These are phyloP conservation scores for Pezicula radicicola DNA, from an alignment of 2,329 filamentous ascomycete species.

Conservation along the genomic window DNA sequence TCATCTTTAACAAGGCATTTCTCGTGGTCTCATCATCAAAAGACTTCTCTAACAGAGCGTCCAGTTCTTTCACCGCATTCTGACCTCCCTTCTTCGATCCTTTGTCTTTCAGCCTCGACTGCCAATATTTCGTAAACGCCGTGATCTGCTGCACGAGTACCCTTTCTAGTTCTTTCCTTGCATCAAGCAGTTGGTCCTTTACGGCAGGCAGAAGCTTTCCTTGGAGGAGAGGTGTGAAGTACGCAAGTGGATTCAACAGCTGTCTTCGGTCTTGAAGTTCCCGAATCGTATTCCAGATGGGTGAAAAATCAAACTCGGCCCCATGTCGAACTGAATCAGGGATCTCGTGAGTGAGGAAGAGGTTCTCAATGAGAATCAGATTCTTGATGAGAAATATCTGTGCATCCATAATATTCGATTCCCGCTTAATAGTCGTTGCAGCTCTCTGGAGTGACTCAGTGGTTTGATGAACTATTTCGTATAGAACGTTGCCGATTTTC, in stretches of 20 bases:
- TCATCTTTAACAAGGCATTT: slow-evolving; percentile 29
- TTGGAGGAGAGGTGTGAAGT: slow-evolving; percentile 39
- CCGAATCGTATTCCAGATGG: slow-evolving; percentile 60
- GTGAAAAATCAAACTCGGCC: slow-evolving; percentile 56
- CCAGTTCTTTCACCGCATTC: slow-evolving; percentile 53
- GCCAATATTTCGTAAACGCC: slow-evolving; percentile 58
- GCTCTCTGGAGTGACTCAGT: slow-evolving; percentile 79
- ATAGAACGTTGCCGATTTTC: slow-evolving; percentile 54
- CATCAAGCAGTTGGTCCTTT: slow-evolving; percentile 47
- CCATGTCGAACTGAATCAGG: slow-evolving; percentile 56
- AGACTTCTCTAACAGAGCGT: slow-evolving; percentile 51
- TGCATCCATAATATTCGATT: slow-evolving; percentile 64
- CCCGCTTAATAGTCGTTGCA: slow-evolving; percentile 65
- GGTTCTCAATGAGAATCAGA: slow-evolving; percentile 90
- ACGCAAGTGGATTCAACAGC: slow-evolving; percentile 50
- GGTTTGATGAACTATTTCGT: slow-evolving; percentile 86
- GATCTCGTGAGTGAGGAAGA: slow-evolving; percentile 94
- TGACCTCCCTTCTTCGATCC: slow-evolving; percentile 36
- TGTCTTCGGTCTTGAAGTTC: slow-evolving; percentile 43
- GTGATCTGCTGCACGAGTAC: slow-evolving; percentile 60
- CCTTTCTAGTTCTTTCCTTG: slow-evolving; percentile 63
- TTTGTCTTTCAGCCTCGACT: slow-evolving; percentile 47
- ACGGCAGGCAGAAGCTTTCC: slow-evolving; percentile 29
- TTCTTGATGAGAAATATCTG: slow-evolving; percentile 95
- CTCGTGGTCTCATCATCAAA: slow-evolving; percentile 39